Conservation (phyloP, 768 basidiomycete species). For the Panus rudis region DNA sequence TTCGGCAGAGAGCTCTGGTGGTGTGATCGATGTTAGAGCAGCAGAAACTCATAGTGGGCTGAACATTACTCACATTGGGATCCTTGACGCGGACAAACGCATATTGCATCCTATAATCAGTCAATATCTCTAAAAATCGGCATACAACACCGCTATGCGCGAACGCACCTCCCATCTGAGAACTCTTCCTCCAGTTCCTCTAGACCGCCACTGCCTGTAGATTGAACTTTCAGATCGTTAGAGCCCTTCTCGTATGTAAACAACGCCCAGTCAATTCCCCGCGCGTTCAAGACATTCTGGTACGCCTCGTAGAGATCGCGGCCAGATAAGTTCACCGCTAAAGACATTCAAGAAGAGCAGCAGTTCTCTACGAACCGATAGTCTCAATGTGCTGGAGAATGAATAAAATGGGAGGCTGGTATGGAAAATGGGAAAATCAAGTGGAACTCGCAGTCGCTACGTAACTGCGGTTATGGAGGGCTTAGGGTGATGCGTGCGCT, state of each 20-base stretch:
- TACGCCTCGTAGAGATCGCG: slow-evolving; percentile 69
- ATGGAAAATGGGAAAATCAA: neutral
- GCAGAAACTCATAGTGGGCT: neutral
- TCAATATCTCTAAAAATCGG: neutral
- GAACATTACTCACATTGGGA: slow-evolving; percentile 54
- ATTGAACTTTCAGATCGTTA: slow-evolving; percentile 85
- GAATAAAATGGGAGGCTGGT: neutral
- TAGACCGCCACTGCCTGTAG: slow-evolving; percentile 78
- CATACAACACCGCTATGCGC: too few relatives aligned
- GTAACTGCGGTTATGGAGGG: too few relatives aligned
- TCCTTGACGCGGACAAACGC: slow-evolving; percentile 84
- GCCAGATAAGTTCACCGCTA: slow-evolving; percentile 73
- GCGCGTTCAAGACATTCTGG: slow-evolving; percentile 61
- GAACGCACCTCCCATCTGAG: slow-evolving; percentile 79
- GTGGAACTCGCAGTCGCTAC: too few relatives aligned
- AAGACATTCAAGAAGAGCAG: slow-evolving; percentile 50
- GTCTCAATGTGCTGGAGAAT: neutral
- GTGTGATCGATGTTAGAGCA: neutral
- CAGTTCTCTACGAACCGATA: neutral
- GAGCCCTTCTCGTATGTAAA: slow-evolving; percentile 76
- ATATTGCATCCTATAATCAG: slow-evolving; percentile 72
- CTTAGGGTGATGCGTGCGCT: too few relatives aligned
- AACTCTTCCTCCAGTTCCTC: slow-evolving; percentile 93
- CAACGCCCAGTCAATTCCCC: slow-evolving; percentile 68
- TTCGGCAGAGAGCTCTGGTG: slow-evolving; percentile 74